phyloP scores from a whole-genome alignment of 345 rosid genomes.

The Dipteronia dyeriana region DNA sequence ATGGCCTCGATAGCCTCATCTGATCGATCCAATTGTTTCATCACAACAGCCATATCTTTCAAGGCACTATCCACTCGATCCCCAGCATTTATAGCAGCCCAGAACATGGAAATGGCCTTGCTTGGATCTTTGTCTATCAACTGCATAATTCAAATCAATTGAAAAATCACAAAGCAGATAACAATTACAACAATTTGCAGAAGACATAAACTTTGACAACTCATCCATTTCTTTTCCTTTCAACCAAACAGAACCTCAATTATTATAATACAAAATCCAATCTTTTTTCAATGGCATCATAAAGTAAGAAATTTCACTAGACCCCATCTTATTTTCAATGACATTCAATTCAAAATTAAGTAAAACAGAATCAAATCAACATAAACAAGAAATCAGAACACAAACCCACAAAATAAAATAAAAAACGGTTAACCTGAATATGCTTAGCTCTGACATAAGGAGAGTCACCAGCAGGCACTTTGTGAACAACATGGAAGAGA shows the following conservation, averaged over 20 bases:
- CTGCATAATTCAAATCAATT: constrained; percentile 27
- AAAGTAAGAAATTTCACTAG: not conserved
- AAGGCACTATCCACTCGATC: constrained; percentile 76
- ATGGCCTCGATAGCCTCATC: constrained; percentile 82
- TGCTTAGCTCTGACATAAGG: constrained; percentile 88
- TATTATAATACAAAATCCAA: too few relatives aligned
- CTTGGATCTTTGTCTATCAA: constrained; percentile 65
- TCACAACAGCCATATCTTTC: constrained; percentile 82
- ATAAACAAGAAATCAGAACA: not conserved
- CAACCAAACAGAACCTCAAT: not conserved
- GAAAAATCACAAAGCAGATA: not conserved
- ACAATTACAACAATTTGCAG: not conserved
- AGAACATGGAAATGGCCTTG: constrained; percentile 63
- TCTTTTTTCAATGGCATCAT: not conserved
- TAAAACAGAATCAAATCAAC: not conserved
- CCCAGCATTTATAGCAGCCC: constrained; percentile 83
- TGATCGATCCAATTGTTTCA: constrained; percentile 67
- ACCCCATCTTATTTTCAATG: not conserved
- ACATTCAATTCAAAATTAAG: not conserved
- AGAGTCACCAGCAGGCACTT: constrained; percentile 79
- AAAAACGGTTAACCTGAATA: constrained; percentile 49
- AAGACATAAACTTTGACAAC: not conserved
- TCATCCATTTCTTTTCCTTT: not conserved
- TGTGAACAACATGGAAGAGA: constrained; percentile 63
- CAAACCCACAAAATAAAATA: not conserved